Evolutionary conservation across 441 rosid species (phyloP).

Genomic region (Isatis lusitanica): DNA sequence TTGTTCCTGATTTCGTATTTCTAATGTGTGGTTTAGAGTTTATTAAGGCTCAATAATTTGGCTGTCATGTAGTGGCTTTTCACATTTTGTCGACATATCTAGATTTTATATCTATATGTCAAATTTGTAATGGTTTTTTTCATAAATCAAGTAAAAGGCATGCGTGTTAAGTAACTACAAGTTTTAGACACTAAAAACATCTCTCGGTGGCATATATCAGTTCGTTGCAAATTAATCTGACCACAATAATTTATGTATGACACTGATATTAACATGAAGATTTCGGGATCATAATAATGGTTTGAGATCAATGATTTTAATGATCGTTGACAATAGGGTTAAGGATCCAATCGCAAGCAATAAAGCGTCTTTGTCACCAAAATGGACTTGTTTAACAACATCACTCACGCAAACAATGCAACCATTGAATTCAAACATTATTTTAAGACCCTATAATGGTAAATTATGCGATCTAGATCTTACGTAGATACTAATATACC

Average conservation of each 20-base stretch:
- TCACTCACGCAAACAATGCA: constrained; percentile 27
- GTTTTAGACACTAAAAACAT: not conserved
- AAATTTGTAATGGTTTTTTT: not conserved
- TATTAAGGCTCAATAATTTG: constrained; percentile 16
- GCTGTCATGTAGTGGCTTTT: not conserved
- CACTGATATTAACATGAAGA: not conserved
- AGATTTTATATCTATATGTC: not conserved
- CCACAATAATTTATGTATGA: constrained; percentile 12
- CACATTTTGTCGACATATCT: not conserved
- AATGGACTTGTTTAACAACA: constrained; percentile 21
- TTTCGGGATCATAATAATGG: constrained; percentile 25
- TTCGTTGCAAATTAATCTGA: not conserved
- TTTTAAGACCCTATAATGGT: constrained; percentile 24
- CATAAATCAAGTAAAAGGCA: not conserved
- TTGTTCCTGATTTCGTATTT: constrained; percentile 3
- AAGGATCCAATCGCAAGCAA: constrained; percentile 31
- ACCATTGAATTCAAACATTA: not conserved
- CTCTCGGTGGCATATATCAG: not conserved
- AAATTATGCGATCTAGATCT: constrained; percentile 35
- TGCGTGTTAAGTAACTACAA: constrained; percentile 4
- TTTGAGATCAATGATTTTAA: constrained; percentile 26
- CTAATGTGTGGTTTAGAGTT: constrained; percentile 15
- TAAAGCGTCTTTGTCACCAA: constrained; percentile 15
- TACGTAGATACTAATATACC: not conserved
- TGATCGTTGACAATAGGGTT: constrained; percentile 30